phyloP scores from a whole-genome alignment of 202 grass and related monocot genomes.

The Panicum virgatum region DNA sequence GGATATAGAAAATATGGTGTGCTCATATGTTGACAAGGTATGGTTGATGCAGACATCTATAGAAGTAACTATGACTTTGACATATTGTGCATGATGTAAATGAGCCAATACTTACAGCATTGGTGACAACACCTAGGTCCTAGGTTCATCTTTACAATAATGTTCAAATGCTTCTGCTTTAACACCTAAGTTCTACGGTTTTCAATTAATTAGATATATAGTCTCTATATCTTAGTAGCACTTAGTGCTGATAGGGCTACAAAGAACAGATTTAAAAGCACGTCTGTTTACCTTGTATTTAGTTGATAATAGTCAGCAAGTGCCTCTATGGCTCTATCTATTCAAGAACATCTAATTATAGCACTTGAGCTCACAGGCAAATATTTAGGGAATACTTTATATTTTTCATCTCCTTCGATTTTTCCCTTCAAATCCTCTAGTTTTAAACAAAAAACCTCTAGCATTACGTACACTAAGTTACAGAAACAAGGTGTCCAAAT shows the following conservation, averaged over 20 bases:
- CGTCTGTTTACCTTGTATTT: neutral
- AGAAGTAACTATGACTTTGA: neutral
- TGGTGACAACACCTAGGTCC: neutral
- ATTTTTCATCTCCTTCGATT: neutral
- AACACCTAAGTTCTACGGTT: neutral
- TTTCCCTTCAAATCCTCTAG: neutral
- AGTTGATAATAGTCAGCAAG: neutral
- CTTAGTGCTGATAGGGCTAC: neutral
- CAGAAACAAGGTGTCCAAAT: neutral
- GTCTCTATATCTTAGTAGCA: neutral
- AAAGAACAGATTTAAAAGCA: neutral
- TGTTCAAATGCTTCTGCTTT: neutral
- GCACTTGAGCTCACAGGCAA: neutral
- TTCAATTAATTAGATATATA: neutral
- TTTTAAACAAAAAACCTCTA: neutral
- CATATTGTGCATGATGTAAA: neutral
- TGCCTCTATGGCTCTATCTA: conserved; percentile 5
- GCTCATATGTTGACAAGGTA: conserved; percentile 83
- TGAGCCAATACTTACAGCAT: neutral
- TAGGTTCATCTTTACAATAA: neutral
- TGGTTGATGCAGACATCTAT: neutral
- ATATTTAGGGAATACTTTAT: neutral
- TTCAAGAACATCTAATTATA: neutral
- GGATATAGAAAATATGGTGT: conserved; percentile 90
- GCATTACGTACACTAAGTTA: neutral